Conservation (phyloP, 2,329 filamentous ascomycete species). For the Clarireedia homoeocarpa region DNA sequence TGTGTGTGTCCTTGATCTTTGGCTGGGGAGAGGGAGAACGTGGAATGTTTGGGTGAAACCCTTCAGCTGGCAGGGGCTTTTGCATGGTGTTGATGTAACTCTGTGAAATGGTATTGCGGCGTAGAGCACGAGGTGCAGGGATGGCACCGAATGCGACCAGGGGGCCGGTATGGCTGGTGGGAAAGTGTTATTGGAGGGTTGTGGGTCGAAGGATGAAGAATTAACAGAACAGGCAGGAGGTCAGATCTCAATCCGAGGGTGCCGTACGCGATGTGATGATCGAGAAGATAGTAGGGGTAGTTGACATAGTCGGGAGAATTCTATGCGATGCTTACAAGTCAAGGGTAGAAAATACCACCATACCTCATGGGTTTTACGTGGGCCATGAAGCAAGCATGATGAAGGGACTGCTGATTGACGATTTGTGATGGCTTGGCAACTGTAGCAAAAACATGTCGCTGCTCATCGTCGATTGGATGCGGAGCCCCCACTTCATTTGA, state of each 20-base stretch:
- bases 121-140: conserved; percentile 8
- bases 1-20: neutral
- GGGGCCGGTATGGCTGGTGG: neutral
- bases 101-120: neutral
- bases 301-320: neutral
- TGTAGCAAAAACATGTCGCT: neutral
- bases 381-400: neutral
- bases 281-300: neutral
- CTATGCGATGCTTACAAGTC: conserved; percentile 1
- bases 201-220: neutral
- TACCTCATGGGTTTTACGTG: conserved; percentile 9
- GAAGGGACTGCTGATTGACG: neutral
- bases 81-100: neutral
- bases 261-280: conserved; percentile 4
- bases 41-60: neutral
- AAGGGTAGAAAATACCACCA: neutral
- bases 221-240: neutral
- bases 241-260: conserved; percentile 4
- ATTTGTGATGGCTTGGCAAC: neutral
- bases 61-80: conserved; percentile 1
- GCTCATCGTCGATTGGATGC: neutral
- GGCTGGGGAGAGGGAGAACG: neutral
- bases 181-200: neutral
- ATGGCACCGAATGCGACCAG: neutral
- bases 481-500: neutral